phyloP scores from a whole-genome alignment of 345 rosid genomes.

The Syzygium grande region DNA sequence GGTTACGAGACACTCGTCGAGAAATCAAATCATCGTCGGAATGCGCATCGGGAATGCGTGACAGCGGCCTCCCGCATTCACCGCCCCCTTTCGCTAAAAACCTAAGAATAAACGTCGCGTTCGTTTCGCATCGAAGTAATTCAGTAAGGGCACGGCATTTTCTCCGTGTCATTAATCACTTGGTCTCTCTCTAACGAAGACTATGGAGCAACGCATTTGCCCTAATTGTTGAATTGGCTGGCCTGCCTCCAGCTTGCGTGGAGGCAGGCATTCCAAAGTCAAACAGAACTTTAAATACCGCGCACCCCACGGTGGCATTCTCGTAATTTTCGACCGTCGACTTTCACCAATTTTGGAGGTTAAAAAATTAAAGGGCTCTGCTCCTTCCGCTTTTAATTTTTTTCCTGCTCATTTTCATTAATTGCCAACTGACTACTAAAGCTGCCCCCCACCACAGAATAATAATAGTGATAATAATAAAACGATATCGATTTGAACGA shows the following conservation, averaged over 20 bases:
- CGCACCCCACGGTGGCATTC: not conserved
- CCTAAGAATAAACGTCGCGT: accelerated
- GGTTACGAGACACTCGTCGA: not conserved
- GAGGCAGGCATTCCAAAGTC: no score
- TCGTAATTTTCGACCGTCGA: slow-evolving; percentile 27
- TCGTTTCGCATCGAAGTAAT: not conserved
- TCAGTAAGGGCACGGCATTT: accelerated
- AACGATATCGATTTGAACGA: not conserved
- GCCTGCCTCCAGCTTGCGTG: no score
- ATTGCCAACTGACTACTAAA: not conserved
- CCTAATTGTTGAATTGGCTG: no score
- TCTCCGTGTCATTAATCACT: not conserved
- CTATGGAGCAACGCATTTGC: no score
- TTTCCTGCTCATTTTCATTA: slow-evolving; percentile 20
- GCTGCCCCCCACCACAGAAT: not conserved
- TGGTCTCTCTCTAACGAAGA: not conserved
- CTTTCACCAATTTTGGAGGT: slow-evolving; percentile 33
- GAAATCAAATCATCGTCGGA: not conserved
- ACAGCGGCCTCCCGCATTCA: not conserved
- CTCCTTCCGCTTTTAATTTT: slow-evolving; percentile 39
- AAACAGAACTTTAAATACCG: no score
- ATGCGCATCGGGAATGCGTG: not conserved
- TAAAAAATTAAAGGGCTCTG: slow-evolving; percentile 10
- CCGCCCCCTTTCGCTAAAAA: accelerated
- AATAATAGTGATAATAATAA: not conserved